Base-by-base conservation (phyloP, 805 yeast genomes). In the Yarrowia osloensis region DNA sequence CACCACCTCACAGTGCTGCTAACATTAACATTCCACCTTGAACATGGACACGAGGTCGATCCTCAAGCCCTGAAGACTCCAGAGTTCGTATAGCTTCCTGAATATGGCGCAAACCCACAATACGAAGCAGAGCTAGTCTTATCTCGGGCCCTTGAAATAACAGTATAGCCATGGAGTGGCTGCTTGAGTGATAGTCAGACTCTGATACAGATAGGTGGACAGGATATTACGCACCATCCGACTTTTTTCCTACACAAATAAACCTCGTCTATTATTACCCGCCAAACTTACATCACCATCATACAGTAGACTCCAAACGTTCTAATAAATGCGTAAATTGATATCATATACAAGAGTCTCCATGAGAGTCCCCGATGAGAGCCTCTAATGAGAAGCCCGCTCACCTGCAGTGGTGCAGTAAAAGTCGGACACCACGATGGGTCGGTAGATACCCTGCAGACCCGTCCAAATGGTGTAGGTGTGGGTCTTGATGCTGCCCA, bases 391-490 rank as follows among this genome's bases (percentile, higher is more conserved):
- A 22, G 44, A 37, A n/a, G 69, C 46, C 19, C 68, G 65, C 54
- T 61, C 66, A 13, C 66, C 66, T 0, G 66, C 54, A 2, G 59
- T 63, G 39, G 73, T 65, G 81, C 99, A 95, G 77, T 80, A 89
- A 9, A 90, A 88, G 78, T 95, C 99, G 52, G 85, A 85, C n/a
- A 95, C 86, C 74, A 88, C 92, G 50, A 91, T 84, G 6, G 98
- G 98, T 77, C 93, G 97, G 74, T 95, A 95, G 3, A 91, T 88
- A 54, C 99, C 99, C 76, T 93, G 97, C 70, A 91, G 79, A 71
- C 90, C 89, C 1, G 97, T 94, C 73, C 82, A 79, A 8, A 90
- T 88, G 66, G 86, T 82, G 74, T 91, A 86, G 72, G 87, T 90
- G 73, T 86, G 79, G 1, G 84, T 88, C 77, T 84, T 79, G 50